phyloP scores from a whole-genome alignment of 2,329 filamentous ascomycete species.

The Berkeleyomyces basicola region DNA sequence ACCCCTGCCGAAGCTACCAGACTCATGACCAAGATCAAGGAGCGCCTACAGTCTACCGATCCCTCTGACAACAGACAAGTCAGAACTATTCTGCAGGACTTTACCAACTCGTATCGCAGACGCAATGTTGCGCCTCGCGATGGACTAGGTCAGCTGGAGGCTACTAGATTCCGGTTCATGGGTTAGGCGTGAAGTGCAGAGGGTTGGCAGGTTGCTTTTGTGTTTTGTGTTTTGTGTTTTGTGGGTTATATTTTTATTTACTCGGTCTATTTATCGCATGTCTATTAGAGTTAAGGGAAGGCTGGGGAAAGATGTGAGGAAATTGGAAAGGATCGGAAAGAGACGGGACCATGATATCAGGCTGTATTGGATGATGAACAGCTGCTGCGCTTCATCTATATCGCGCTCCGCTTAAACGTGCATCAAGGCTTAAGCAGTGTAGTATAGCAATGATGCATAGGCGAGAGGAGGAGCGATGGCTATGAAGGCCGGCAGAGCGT shows the following conservation, averaged over 20 bases:
- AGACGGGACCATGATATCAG: background rate
- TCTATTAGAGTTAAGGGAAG: conserved; percentile 5
- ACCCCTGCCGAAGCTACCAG: conserved; percentile 65
- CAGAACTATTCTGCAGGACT: conserved; percentile 76
- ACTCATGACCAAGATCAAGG: conserved; percentile 63
- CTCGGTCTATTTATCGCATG: conserved; percentile 6
- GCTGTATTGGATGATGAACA: background rate
- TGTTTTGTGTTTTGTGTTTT: conserved; percentile 7
- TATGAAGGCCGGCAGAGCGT: too few relatives aligned
- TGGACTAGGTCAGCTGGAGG: conserved; percentile 73
- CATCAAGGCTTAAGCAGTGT: too few relatives aligned
- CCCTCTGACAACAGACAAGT: conserved; percentile 53
- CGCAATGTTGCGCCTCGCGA: conserved; percentile 92
- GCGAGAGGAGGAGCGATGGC: background rate
- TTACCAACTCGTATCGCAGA: conserved; percentile 84
- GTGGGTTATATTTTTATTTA: conserved; percentile 12
- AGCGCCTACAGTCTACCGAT: conserved; percentile 53
- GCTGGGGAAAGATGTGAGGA: background rate
- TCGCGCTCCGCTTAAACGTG: too few relatives aligned
- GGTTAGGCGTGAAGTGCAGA: conserved; percentile 17
- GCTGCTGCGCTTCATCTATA: background rate
- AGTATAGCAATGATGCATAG: too few relatives aligned
- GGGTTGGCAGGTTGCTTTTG: background rate
- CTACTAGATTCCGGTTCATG: conserved; percentile 69
- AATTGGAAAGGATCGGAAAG: background rate